phyloP scores from a whole-genome alignment of 192 early-diverging fungal species.

The Rhizoclosmatium globosum region DNA sequence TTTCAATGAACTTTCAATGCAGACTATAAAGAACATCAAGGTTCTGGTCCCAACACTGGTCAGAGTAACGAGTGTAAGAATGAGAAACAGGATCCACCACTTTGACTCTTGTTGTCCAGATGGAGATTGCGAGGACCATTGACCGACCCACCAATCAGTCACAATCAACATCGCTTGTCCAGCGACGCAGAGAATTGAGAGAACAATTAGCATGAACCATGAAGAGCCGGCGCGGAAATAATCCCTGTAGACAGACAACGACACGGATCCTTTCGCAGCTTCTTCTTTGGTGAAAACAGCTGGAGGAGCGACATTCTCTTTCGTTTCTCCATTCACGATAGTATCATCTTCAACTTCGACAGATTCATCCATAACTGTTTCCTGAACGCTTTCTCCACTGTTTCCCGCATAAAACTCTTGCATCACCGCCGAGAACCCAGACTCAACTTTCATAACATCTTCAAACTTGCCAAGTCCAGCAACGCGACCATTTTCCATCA shows the following conservation, averaged over 20 bases:
- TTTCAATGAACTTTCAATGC: conserved; percentile 40
- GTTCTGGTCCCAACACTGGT: conserved; percentile 56
- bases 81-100: conserved; percentile 52
- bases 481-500: conserved; percentile 72
- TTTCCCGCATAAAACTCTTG: not conserved
- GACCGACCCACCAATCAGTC: conserved; percentile 66
- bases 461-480: conserved; percentile 61
- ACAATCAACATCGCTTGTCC: conserved; percentile 46
- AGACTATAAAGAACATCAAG: conserved; percentile 61
- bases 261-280: conserved; percentile 29
- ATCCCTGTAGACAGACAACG: conserved; percentile 42
- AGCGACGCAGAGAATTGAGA: conserved; percentile 47
- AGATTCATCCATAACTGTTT: not conserved
- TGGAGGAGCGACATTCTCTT: not conserved
- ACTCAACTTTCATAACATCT: conserved; percentile 54
- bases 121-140: conserved; percentile 54
- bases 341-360: not conserved
- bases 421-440: conserved; percentile 27
- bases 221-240: conserved; percentile 52
- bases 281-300: conserved; percentile 8
- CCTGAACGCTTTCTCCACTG: not conserved
- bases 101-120: conserved; percentile 48
- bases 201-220: conserved; percentile 13
- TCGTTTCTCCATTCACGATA: not conserved
- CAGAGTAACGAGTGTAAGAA: conserved; percentile 53